These are phyloP conservation scores for Xylaria nigripes DNA, from an alignment of 495 filamentous ascomycete species.

Conservation along the genomic window DNA sequence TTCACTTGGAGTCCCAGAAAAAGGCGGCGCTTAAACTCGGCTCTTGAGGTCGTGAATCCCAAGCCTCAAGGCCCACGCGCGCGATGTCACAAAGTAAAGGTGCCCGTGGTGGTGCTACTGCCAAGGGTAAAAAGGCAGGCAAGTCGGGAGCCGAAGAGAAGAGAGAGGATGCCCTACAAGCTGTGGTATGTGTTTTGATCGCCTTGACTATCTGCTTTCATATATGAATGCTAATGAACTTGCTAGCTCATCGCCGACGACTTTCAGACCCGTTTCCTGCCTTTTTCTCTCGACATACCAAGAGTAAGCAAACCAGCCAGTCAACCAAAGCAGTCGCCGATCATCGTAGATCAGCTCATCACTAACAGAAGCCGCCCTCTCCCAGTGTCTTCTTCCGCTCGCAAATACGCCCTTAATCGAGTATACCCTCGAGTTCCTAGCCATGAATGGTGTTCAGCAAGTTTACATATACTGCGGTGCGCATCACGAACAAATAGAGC, in stretches of 20 bases:
- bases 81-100: constrained; percentile 41
- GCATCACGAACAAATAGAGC: constrained; percentile 83
- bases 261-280: constrained; percentile 82
- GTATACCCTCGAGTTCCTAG: constrained; percentile 94
- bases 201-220: constrained; percentile 6
- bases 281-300: constrained; percentile 82
- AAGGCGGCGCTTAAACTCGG: no score
- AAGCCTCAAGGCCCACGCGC: not conserved
- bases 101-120: constrained; percentile 31
- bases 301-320: constrained; percentile 51
- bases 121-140: constrained; percentile 50
- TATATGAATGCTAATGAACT: constrained; percentile 1
- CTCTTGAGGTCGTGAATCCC: no score
- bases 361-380: constrained; percentile 3
- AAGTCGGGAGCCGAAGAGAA: constrained; percentile 49
- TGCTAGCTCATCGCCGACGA: constrained; percentile 75
- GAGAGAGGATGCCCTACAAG: constrained; percentile 82
- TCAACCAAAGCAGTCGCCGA: not conserved
- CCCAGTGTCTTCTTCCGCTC: constrained; percentile 83
- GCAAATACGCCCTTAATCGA: constrained; percentile 93
- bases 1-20: no score
- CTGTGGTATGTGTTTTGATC: constrained; percentile 53
- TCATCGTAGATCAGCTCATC: not conserved
- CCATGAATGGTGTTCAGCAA: constrained; percentile 84
- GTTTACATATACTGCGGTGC: constrained; percentile 86